Evolutionary conservation across 352 stramenopile genomes (phyloP), one percentile per base, ranked within the genome.

Genomic region (Phytopythium ostracodes): DNA sequence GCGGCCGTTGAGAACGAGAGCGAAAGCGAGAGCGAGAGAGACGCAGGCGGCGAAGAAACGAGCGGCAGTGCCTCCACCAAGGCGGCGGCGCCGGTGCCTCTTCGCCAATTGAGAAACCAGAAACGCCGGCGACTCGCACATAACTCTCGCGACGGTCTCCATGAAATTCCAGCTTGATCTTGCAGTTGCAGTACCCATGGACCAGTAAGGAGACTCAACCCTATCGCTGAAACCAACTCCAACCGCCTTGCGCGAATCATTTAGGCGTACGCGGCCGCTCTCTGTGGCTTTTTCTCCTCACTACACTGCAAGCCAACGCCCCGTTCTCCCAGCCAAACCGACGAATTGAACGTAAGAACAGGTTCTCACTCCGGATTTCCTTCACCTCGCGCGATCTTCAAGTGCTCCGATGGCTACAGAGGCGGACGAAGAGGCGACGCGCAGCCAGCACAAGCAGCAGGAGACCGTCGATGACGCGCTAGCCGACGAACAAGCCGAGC

Each of bases 321-420:
- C 24, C 18, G 5, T 35, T 53, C 46, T 35, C 46, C n/a, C 12
- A 35, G 7, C 46, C 25, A n/a, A 54, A 54, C 47, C 47, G 47
- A 22, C 47, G 47, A 24, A 24, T 51, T 31, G 14, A 15, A 54
- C 47, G 25, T 54, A 27, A 54, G 47, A 54, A 54, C 47, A 54
- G 24, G 11, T 54, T 7, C 24, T 22, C 47, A 54, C 47, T 54
- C 47, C 47, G 2, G 12, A n/a, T 36, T 54, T 38, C 12, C 47
- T 54, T 15, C 25, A n/a, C 17, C 27, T 15, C 25, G 1, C 15
- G 47, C 47, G 25, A 54, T 27, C 8, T 15, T 4, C 17, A 36
- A 22, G 15, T 15, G 7, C 4, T 36, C 22, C 17, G 15, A 54
- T 54, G 47, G 27, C 27, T 17, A 17, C 47, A 22, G 47, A 11